Evolutionary conservation across 208 protist genomes (phyloP).

Genomic region (Wallacemonas rigidus): DNA sequence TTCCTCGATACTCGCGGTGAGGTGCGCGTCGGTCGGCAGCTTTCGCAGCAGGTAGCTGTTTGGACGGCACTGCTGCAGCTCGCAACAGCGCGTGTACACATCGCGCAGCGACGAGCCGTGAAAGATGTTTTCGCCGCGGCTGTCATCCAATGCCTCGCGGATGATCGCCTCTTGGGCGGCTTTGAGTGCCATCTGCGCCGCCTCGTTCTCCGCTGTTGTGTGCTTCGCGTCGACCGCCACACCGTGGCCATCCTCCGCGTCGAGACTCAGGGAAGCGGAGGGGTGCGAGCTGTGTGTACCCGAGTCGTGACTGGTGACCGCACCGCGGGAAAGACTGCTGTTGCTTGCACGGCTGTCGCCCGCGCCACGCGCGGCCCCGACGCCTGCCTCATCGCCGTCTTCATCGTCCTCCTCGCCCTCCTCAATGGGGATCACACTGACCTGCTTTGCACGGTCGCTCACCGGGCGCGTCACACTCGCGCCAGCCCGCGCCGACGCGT

Average conservation of each 20-base stretch:
- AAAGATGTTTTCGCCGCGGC: constrained; percentile 45
- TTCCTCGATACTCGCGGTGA: constrained; percentile 74
- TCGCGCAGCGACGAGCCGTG: constrained; percentile 75
- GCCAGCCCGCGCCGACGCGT: not conserved
- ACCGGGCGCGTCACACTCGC: not conserved
- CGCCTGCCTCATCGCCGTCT: not conserved
- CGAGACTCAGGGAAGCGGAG: not conserved
- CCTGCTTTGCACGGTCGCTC: not conserved
- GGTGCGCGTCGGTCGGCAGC: constrained; percentile 75
- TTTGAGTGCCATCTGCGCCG: not conserved
- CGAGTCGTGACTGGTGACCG: not conserved
- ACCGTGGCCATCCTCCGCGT: not conserved
- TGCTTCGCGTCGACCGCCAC: not conserved
- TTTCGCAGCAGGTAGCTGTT: constrained; percentile 89
- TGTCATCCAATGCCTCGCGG: constrained; percentile 39
- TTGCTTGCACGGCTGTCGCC: not conserved
- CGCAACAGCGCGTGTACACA: constrained; percentile 84
- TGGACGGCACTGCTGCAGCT: constrained; percentile 75
- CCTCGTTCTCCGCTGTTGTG: constrained; percentile 11
- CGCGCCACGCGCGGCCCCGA: not conserved
- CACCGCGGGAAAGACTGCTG: not conserved
- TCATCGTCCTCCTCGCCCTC: not conserved
- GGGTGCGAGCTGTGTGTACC: not conserved
- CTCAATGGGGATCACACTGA: not conserved
- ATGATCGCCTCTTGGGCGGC: constrained; percentile 24